Percentiles rank a stretch among this genome's conserved stretches.
phyloP scores from a whole-genome alignment of 768 basidiomycete species.

The Suillus americanus region DNA sequence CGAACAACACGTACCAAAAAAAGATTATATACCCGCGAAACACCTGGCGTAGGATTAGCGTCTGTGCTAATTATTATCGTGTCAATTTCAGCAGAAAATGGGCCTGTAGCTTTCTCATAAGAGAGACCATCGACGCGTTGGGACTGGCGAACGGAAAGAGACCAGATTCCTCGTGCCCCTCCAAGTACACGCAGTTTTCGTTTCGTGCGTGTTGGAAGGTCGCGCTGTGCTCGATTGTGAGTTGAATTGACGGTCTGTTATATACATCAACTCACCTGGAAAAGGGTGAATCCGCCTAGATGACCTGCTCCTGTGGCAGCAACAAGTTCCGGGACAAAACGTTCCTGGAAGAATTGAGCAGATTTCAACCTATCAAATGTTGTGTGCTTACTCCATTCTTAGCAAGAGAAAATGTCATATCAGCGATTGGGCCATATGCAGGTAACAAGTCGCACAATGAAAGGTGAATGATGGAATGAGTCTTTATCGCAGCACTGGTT shows the following conservation, averaged over 20 bases:
- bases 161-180: constrained; percentile 83
- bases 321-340: constrained; percentile 76
- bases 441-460: constrained; percentile 71
- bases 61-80: constrained; percentile 86
- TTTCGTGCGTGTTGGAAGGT: constrained; percentile 71
- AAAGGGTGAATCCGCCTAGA: constrained; percentile 80
- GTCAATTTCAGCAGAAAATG: constrained; percentile 52
- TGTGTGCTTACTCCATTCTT: constrained; percentile 60
- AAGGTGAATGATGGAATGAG: constrained; percentile 64
- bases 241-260: neutral
- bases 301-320: constrained; percentile 78
- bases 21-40: constrained; percentile 60
- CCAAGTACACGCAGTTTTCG: constrained; percentile 78
- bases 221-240: constrained; percentile 46
- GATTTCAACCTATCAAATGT: neutral
- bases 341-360: constrained; percentile 47
- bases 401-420: constrained; percentile 71
- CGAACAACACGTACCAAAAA: neutral
- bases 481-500: constrained; percentile 33
- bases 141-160: constrained; percentile 72
- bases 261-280: constrained; percentile 54
- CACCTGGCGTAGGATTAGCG: constrained; percentile 75
- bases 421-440: constrained; percentile 74
- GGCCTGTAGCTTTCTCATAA: constrained; percentile 51
- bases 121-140: constrained; percentile 59